phyloP scores from a whole-genome alignment of 495 filamentous ascomycete genomes.

The Annulohypoxylon stygium region DNA sequence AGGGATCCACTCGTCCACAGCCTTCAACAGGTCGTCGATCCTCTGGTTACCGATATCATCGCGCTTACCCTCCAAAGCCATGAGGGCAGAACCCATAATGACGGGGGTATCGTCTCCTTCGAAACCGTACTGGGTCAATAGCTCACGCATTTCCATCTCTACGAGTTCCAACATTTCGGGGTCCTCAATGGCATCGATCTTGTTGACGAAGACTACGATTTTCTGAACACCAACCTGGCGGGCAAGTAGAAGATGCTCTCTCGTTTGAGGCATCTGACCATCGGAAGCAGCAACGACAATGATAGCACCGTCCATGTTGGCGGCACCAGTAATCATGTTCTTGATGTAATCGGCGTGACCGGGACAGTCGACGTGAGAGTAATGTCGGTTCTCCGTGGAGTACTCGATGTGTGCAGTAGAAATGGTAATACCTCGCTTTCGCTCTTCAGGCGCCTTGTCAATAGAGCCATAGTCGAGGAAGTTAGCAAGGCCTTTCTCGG shows the following conservation, averaged over 20 bases:
- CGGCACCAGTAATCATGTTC: slow-evolving; percentile 99
- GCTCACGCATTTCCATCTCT: slow-evolving; percentile 99
- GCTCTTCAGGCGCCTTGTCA: slow-evolving; percentile 98
- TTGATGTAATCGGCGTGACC: slow-evolving; percentile 99
- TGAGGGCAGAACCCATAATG: slow-evolving; percentile 94
- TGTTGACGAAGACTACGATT: slow-evolving; percentile 99
- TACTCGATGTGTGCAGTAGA: slow-evolving; percentile 99
- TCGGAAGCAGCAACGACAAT: slow-evolving; percentile 99
- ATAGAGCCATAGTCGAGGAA: slow-evolving; percentile 98
- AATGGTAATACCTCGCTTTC: slow-evolving; percentile 99
- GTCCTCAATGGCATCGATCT: slow-evolving; percentile 96
- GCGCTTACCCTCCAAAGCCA: slow-evolving; percentile 88
- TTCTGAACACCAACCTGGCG: slow-evolving; percentile 97
- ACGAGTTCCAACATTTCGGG: slow-evolving; percentile 99
- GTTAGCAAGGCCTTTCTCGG: slow-evolving; percentile 89
- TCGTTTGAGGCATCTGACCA: slow-evolving; percentile 99
- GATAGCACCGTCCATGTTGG: slow-evolving; percentile 97
- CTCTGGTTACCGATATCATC: slow-evolving; percentile 87
- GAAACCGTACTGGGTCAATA: slow-evolving; percentile 91
- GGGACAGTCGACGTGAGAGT: slow-evolving; percentile 99
- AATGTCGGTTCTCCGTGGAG: slow-evolving; percentile 89
- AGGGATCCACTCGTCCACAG: slow-evolving; percentile 97
- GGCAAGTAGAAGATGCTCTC: slow-evolving; percentile 97
- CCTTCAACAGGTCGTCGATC: slow-evolving; percentile 88
- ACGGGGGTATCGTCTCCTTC: slow-evolving; percentile 98